phyloP scores from a whole-genome alignment of 2,329 filamentous ascomycete genomes.

The Cadophora sp. region DNA sequence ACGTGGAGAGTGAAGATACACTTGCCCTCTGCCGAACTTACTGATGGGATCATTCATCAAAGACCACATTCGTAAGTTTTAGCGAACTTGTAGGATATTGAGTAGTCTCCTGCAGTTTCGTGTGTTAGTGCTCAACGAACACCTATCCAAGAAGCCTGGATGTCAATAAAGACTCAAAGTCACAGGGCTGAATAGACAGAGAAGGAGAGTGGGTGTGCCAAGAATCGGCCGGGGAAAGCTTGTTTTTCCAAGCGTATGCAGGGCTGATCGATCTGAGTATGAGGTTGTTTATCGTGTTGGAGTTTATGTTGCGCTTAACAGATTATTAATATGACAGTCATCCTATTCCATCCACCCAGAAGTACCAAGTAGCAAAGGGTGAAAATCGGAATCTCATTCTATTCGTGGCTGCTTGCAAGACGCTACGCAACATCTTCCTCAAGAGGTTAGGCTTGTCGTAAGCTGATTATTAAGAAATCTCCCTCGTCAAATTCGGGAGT shows the following conservation, averaged over 20 bases:
- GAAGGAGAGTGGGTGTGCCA: background rate
- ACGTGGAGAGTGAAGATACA: background rate
- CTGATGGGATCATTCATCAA: background rate
- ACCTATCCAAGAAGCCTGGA: constrained; percentile 1
- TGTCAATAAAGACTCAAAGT: background rate
- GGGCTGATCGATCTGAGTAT: background rate
- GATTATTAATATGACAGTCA: background rate
- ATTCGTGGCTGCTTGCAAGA: background rate
- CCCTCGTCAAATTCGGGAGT: background rate
- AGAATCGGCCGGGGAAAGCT: background rate
- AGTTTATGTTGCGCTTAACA: no score
- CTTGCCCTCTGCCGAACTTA: background rate
- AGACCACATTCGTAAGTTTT: background rate
- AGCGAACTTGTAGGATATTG: background rate
- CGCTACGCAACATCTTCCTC: constrained; percentile 11
- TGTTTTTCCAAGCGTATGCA: background rate
- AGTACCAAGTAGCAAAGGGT: background rate
- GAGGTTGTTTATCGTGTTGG: background rate
- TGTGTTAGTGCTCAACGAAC: background rate
- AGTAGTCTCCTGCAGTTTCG: background rate
- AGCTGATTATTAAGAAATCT: constrained; percentile 7
- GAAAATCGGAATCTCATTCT: background rate
- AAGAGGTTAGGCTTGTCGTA: constrained; percentile 8
- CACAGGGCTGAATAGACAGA: background rate
- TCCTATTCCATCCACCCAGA: background rate